Evolutionary conservation across 345 rosid genomes (phyloP).

Genomic region (Reutealis trisperma): DNA sequence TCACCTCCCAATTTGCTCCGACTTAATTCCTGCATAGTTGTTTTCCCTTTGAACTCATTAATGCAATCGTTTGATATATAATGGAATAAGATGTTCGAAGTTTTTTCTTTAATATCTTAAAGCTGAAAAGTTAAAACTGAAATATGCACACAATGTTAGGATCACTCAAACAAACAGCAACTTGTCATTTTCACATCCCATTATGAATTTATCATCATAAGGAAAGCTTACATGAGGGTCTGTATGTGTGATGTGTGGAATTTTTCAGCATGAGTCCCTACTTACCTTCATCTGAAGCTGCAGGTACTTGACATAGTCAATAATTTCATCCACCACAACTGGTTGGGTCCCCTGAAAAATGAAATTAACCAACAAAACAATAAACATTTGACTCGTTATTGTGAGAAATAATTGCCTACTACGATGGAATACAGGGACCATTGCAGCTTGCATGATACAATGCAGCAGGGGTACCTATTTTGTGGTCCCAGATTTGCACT

Average conservation of each 20-base stretch:
- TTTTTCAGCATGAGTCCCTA: not conserved
- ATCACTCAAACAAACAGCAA: no score
- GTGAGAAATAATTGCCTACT: not conserved
- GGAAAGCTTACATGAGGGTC: not conserved
- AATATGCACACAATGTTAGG: no score
- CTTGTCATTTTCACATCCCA: no score
- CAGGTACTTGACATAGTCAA: constrained; percentile 55
- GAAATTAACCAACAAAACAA: constrained; percentile 13
- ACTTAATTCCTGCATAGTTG: constrained; percentile 52
- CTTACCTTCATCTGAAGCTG: constrained; percentile 62
- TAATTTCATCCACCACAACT: constrained; percentile 36
- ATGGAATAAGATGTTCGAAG: no score
- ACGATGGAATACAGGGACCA: not conserved
- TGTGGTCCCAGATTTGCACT: not conserved
- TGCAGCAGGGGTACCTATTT: not conserved
- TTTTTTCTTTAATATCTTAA: no score
- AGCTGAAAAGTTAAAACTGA: no score
- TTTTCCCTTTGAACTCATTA: constrained; percentile 8
- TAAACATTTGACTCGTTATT: not conserved
- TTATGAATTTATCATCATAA: no score
- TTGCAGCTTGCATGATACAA: not conserved
- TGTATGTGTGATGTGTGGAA: not conserved
- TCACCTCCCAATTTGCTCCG: constrained; percentile 54
- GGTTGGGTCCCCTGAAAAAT: constrained; percentile 39
- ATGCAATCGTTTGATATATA: not conserved